Evolutionary conservation across 768 basidiomycete species (phyloP).

Genomic region (Suillus ampliporus): DNA sequence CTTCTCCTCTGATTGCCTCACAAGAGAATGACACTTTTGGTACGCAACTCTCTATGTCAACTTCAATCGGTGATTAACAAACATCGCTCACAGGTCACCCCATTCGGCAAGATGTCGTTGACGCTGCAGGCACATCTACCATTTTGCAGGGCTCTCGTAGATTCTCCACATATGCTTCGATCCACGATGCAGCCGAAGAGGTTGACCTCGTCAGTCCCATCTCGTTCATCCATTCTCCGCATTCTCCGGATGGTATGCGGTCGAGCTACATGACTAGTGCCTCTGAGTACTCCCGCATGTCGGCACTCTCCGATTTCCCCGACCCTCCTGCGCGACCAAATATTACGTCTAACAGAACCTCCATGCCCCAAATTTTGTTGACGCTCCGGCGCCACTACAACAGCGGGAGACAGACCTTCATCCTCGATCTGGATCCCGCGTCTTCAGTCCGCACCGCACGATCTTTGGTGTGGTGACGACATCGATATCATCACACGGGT

Average conservation of each 20-base stretch:
- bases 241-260: conserved; percentile 42
- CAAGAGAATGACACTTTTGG: conserved; percentile 39
- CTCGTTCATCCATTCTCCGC: conserved; percentile 25
- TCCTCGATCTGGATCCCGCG: conserved; percentile 13
- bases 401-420: neutral
- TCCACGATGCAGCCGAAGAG: conserved; percentile 21
- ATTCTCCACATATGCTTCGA: conserved; percentile 28
- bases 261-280: conserved; percentile 66
- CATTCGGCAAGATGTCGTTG: conserved; percentile 27
- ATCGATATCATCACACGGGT: conserved; percentile 23
- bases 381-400: conserved; percentile 19
- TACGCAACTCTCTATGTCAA: neutral
- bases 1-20: conserved; percentile 24
- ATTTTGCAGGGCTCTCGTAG: conserved; percentile 17
- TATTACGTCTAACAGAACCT: conserved; percentile 39
- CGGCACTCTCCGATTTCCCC: conserved; percentile 75
- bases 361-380: conserved; percentile 52
- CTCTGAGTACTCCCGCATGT: conserved; percentile 66
- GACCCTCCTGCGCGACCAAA: conserved; percentile 52
- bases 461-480: conserved; percentile 36
- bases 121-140: conserved; percentile 20
- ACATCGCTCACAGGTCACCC: conserved; percentile 24
- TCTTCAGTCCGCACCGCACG: conserved; percentile 21
- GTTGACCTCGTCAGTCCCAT: conserved; percentile 19
- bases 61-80: conserved; percentile 10